Evolutionary conservation across 352 stramenopile genomes (phyloP), one percentile per base, ranked within the genome.

Genomic region (Pythium myriotylum): DNA sequence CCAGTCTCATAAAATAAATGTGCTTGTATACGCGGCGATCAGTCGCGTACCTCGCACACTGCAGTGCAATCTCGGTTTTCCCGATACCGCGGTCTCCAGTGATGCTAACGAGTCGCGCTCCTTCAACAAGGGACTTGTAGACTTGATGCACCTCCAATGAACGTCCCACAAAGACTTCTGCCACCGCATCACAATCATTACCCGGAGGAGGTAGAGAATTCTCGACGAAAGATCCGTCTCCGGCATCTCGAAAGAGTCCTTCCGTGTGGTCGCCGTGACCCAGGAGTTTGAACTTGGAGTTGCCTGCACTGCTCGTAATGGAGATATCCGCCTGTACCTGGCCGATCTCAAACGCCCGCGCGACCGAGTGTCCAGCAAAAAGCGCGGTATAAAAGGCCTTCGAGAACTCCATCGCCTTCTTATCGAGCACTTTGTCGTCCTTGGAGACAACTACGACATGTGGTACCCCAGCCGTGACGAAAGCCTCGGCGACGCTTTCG

Each of bases 381-480:
- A 96, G 59, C 22, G 84, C 85, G n/a, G 84, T 90, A 69, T 96
- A 96, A 65, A 96, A 96, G n/a, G 81, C 81, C 43, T 86, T 91
- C 59, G 79, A 87, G 59, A 96, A 96, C 65, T 89, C 81, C 78
- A 93, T 91, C 8, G 86, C 86, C 57, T 92, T 94, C 66, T 90
- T 82, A 54, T 96, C 88, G 24, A 93, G 70, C 42, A 96, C 80
- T 48, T 95, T 92, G 56, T 88, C 78, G 56, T 91, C 79, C 41
- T 85, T 88, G 13, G 85, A 89, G 1, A 97, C 89, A 33, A 95
- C 90, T 13, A 97, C 84, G 2, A 97, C 91, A 46, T 97, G 91
- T 2, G 87, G 86, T 29, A 97, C 88, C 7, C 91, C 91, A 1
- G 88, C 91, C 40, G 78, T 76, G 50, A 96, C 91, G 53, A 97